Percentiles rank a stretch among this genome's conserved stretches.
These are phyloP conservation scores for Kurtzmaniella natalensis DNA, from an alignment of 1,139 yeast species.

Conservation along the genomic window DNA sequence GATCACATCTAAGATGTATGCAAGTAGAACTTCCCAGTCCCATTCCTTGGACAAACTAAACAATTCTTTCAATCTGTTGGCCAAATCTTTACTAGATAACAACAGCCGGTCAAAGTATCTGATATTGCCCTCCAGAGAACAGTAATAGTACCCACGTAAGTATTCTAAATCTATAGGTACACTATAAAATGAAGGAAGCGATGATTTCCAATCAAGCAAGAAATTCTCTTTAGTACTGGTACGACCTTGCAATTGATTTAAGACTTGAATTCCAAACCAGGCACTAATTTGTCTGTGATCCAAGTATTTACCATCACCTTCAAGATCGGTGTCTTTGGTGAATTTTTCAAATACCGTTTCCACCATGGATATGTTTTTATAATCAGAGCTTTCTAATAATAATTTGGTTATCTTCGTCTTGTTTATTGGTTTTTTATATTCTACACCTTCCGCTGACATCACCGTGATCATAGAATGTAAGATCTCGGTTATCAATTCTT, in stretches of 20 bases:
- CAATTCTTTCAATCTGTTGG: conserved; percentile 54
- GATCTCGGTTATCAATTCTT: conserved; percentile 22
- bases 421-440: conserved; percentile 19
- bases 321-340: conserved; percentile 12
- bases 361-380: conserved; percentile 30
- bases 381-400: conserved; percentile 13
- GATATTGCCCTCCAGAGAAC: conserved; percentile 42
- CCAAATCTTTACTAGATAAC: conserved; percentile 46
- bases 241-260: conserved; percentile 23
- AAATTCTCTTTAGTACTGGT: conserved; percentile 42
- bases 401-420: conserved; percentile 17
- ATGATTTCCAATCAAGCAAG: conserved; percentile 57
- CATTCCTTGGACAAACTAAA: conserved; percentile 61
- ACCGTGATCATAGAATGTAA: conserved; percentile 46
- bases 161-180: conserved; percentile 50
- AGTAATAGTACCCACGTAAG: conserved; percentile 52
- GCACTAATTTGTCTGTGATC: conserved; percentile 39
- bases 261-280: conserved; percentile 59
- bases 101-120: conserved; percentile 46
- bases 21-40: conserved; percentile 69
- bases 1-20: conserved; percentile 59
- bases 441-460: conserved; percentile 40
- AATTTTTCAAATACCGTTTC: conserved; percentile 47
- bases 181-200: conserved; percentile 61
- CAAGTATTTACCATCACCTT: too few relatives aligned